Conservation (phyloP, 2,329 filamentous ascomycete genomes). For the Teratosphaeria destructans region DNA sequence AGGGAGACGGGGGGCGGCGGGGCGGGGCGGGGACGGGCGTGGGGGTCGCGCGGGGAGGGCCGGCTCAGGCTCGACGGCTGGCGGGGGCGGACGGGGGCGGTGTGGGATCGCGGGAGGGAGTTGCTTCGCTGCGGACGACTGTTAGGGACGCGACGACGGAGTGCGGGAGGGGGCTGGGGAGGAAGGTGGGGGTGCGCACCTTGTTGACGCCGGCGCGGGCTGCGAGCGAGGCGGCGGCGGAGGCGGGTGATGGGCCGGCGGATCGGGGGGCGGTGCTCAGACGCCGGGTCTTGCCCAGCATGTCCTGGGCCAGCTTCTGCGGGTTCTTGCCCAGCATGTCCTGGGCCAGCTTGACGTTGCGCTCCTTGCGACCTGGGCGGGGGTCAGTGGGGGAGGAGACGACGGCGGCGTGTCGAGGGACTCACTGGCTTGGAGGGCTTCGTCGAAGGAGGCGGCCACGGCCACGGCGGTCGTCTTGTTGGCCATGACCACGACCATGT, state of each 20-base stretch:
- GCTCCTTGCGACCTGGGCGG: conserved; percentile 7
- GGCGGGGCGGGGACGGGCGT: conserved; percentile 5
- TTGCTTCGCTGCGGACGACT: conserved; percentile 12
- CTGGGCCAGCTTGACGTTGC: conserved; percentile 44
- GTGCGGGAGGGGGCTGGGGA: neutral
- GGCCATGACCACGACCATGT: neutral
- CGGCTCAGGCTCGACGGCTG: conserved; percentile 8
- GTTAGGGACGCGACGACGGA: neutral
- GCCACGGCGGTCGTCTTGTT: conserved; percentile 17
- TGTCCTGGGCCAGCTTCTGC: conserved; percentile 52
- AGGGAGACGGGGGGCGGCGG: conserved; percentile 29
- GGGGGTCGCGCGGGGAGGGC: conserved; percentile 13
- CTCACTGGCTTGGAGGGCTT: conserved; percentile 30
- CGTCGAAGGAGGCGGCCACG: conserved; percentile 2
- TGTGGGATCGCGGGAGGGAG: conserved; percentile 18
- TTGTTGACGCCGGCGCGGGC: conserved; percentile 66
- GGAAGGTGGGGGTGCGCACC: conserved; percentile 32
- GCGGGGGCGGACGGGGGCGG: conserved; percentile 10
- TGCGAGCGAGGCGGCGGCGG: conserved; percentile 36
- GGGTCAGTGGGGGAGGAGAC: neutral
- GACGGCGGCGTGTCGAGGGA: neutral
- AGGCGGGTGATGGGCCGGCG: conserved; percentile 36
- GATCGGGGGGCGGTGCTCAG: conserved; percentile 46
- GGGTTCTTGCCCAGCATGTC: conserved; percentile 52
- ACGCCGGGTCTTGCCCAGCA: conserved; percentile 54